Evolutionary conservation across 495 filamentous ascomycete species (phyloP).

Genomic region (Aspergillus panamensis): DNA sequence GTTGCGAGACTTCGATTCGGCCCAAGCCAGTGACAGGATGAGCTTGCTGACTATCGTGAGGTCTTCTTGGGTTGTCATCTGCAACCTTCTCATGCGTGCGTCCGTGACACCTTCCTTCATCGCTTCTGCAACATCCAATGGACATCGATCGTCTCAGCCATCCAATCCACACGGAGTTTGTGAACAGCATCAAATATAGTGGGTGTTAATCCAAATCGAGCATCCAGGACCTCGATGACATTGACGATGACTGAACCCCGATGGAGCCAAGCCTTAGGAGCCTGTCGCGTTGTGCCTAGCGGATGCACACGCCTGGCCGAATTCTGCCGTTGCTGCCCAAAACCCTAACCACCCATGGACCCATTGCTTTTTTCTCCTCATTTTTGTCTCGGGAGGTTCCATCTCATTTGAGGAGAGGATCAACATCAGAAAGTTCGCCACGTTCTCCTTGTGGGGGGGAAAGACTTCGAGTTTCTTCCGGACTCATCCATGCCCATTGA

Average conservation of each 20-base stretch:
- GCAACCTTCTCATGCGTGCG: not conserved
- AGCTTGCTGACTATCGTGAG: conserved; percentile 2
- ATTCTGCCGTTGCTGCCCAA: conserved; percentile 44
- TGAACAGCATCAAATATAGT: conserved; percentile 9
- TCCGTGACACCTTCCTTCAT: conserved; percentile 3
- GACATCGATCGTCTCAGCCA: conserved; percentile 9
- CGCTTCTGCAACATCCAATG: conserved; percentile 6
- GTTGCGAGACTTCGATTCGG: not conserved
- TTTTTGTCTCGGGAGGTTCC: conserved; percentile 14
- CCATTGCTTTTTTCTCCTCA: conserved; percentile 21
- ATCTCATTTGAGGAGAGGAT: conserved; percentile 23
- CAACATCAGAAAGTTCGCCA: conserved; percentile 25
- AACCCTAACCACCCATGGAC: conserved; percentile 16
- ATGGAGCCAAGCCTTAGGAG: conserved; percentile 18
- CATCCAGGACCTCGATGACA: conserved; percentile 12
- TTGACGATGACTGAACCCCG: conserved; percentile 10
- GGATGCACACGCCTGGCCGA: conserved; percentile 24
- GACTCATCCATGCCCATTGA: conserved; percentile 19
- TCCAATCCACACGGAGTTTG: conserved; percentile 10
- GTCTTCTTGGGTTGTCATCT: not conserved
- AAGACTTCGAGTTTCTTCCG: conserved; percentile 16
- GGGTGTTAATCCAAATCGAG: conserved; percentile 7
- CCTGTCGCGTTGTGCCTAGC: conserved; percentile 17
- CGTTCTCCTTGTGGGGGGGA: conserved; percentile 25
- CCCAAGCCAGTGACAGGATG: conserved; percentile 1